These are phyloP conservation scores for Amyloporia xantha DNA, from an alignment of 768 basidiomycete genomes.

Conservation along the genomic window DNA sequence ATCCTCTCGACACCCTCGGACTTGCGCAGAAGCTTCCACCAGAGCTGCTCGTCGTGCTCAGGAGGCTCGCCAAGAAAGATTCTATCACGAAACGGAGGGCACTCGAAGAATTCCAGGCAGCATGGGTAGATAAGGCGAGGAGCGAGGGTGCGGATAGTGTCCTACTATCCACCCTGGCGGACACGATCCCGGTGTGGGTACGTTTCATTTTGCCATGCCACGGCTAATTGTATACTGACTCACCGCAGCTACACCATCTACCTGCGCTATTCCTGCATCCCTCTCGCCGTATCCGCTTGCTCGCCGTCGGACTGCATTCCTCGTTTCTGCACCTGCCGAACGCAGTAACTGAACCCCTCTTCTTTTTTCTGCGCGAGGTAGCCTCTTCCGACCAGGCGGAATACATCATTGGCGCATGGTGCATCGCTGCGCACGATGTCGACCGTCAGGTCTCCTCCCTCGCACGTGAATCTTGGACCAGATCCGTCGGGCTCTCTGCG, in stretches of 20 bases:
- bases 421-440: constrained; percentile 60
- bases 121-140: constrained; percentile 55
- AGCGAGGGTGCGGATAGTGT: constrained; percentile 36
- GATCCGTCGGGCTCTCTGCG: constrained; percentile 21
- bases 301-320: constrained; percentile 55
- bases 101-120: constrained; percentile 71
- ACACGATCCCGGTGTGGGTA: constrained; percentile 90
- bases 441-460: constrained; percentile 53
- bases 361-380: constrained; percentile 39
- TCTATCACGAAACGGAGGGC: constrained; percentile 77
- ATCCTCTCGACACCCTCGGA: constrained; percentile 84
- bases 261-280: constrained; percentile 76
- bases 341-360: constrained; percentile 40
- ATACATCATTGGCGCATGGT: constrained; percentile 66
- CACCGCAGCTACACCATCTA: constrained; percentile 78
- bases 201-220: constrained; percentile 24
- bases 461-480: constrained; percentile 51
- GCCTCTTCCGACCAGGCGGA: constrained; percentile 46
- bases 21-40: constrained; percentile 69
- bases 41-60: constrained; percentile 75
- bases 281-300: constrained; percentile 63
- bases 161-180: constrained; percentile 35
- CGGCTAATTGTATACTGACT: background rate
- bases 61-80: constrained; percentile 86
- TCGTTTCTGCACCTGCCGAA: constrained; percentile 52